Evolutionary conservation across 257 asterid species (phyloP), one percentile per base, ranked within the genome.

Genomic region (Primulina tabacum): DNA sequence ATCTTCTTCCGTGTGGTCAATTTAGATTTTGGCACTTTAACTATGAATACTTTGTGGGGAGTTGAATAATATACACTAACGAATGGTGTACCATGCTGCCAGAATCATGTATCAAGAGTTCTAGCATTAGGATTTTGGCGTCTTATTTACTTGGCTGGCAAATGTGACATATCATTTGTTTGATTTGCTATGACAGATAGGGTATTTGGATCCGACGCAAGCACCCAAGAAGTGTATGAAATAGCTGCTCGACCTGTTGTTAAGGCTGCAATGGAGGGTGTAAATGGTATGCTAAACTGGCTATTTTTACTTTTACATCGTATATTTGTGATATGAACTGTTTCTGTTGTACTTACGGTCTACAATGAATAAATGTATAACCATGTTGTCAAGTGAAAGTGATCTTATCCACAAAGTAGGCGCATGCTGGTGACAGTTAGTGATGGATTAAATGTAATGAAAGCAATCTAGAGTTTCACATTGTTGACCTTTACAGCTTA

Each of bases 211-310:
- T 88, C 90, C 72, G 75, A 85, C 78, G 89, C 97, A 62, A 64
- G 32, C 74, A 94, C 98, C 28, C 93, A 73, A 69, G 99, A 94
- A 64, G 98, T 94, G 67, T 94, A 91, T 76, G 96, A 91, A 73
- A 90, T 94, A 62, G 92, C 99, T 76, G 98, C 95, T 75, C 88
- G 91, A 71, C 98, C 99, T 28, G 99, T 94, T 16, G 88, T 94
- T 69, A 87, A 85, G 87, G 86, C 97, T 79, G 98, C 99, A 53
- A 94, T 94, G 99, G 99, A 94, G 50, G 99, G 99, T 57, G 72
- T 94, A 56, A 94, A 92, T 72, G 99, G 99, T 94, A 88, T 73
- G 87, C 12, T 67, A 47, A 64, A 64, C 71, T 52, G 58, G 60
- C 59, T 63, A 67, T 40, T 62, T 64, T 26, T 59, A 50, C 34